phyloP scores from a whole-genome alignment of 2,329 filamentous ascomycete species.

The Periconia sp. region DNA sequence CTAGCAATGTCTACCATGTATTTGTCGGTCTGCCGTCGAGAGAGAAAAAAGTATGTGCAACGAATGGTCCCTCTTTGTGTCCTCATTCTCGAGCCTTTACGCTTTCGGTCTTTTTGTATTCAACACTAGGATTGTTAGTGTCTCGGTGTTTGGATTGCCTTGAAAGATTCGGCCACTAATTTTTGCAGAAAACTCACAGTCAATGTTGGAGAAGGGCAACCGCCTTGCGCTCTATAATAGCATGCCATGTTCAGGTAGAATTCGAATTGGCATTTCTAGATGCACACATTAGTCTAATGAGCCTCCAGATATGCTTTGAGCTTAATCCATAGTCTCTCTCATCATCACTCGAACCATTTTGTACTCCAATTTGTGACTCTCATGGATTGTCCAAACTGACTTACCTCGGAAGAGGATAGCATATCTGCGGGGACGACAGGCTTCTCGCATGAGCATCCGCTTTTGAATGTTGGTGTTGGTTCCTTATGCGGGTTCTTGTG shows the following conservation, averaged over 20 bases:
- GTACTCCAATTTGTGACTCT: too few relatives aligned
- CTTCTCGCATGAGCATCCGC: constrained; percentile 27
- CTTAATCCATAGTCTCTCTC: too few relatives aligned
- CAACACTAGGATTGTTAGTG: background rate
- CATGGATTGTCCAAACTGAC: constrained; percentile 5
- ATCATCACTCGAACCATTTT: too few relatives aligned
- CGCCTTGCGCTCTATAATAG: constrained; percentile 21
- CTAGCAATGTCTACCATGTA: too few relatives aligned
- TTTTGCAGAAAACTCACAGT: constrained; percentile 19
- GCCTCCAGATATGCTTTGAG: too few relatives aligned
- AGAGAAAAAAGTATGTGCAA: background rate
- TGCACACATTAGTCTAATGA: too few relatives aligned
- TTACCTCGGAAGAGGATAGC: constrained; percentile 30
- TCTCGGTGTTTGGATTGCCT: background rate
- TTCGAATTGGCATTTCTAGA: constrained; percentile 28
- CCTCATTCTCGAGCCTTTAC: background rate
- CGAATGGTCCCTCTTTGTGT: too few relatives aligned
- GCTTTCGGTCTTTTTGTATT: background rate
- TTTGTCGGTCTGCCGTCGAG: too few relatives aligned
- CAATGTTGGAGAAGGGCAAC: constrained; percentile 22
- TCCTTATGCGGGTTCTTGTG: constrained; percentile 30
- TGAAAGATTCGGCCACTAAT: too few relatives aligned
- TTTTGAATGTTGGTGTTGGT: constrained; percentile 34
- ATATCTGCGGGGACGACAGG: constrained; percentile 32
- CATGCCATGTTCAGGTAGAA: constrained; percentile 19